Evolutionary conservation across 2,329 filamentous ascomycete species (phyloP), one percentile per base, ranked within the genome.

Genomic region (Basipetospora chlamydospora): DNA sequence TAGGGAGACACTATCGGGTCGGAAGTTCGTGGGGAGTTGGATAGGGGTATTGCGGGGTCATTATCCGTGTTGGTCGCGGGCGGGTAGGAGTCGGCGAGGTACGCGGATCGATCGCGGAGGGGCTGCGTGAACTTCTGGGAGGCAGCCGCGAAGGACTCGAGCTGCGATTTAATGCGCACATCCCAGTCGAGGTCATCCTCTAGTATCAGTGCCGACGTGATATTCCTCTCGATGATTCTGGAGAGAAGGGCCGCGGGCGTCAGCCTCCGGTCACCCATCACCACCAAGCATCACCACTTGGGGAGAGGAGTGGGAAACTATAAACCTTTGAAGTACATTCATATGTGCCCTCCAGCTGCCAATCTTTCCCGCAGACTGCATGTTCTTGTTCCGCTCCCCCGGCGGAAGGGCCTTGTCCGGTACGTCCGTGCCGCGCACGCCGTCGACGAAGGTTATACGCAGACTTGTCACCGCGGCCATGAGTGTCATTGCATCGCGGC

Each of bases 131-230:
- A 32, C 9, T 25, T 18, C 26, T 28, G 37, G 5, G 26, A 30
- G 10, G 37, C 29, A 2, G 15, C 15, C 23, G 37, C 30, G 12
- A 39, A 39, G 13, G 15, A 23, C 9, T 29, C 23, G 18, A 39
- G 13, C 10, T 39, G 37, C 10, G 28, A 11, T 12, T 33, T 29
- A n/a, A 39, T n/a, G 8, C 58, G 53, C 8, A 72, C 49, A 38
- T 74, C 70, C 70, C 70, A 74, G 50, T 74, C 69, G 15, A 62
- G 58, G 39, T 73, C 69, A 44, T 73, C 69, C 45, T 74, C 70
- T 17, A 73, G 47, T 20, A 73, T 64, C 2, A 73, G 50, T 0
- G 64, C 67, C 2, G 61, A 64, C 1, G 55, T 51, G 3, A 69
- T 44, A 26, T 61, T 58, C 8, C 59, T 49, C n/a, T 59, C 50